Evolutionary conservation across 306 rosid genomes (phyloP), one percentile per base, ranked within the genome.

Genomic region (Sphenostylis stenocarpa): DNA sequence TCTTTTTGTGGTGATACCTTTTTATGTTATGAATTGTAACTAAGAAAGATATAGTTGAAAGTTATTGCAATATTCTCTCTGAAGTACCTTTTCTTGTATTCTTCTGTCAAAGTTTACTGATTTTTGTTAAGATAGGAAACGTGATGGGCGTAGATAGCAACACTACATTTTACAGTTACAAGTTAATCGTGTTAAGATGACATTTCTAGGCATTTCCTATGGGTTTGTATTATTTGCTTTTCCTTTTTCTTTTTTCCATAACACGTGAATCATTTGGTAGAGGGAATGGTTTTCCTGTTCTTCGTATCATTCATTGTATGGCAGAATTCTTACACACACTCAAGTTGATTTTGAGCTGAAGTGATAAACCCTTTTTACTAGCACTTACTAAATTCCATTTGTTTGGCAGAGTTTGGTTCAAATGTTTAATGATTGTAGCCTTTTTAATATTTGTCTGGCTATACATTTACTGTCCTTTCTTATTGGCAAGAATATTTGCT

Each of bases 371-470:
- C 23, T 61, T 33, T 9, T 33, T 14, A 70, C 36, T 19, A 16
- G 38, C 4, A 8, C 21, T 6, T 3, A 57, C 14, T 41, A 15
- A 71, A 44, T 49, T 56, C 70, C 5, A 9, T 0, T 56, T 70
- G 20, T 53, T 36, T 53, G 72, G 49, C 69, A 48, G 7, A 3
- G 36, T 58, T 64, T 16, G 48, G 70, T 57, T 65, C 26, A 7
- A 49, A 28, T 39, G 80, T 82, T 76, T 33, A 71, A 67, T 72
- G 67, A 52, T 23, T 21, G 23, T 48, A 61, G 23, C 36, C 19
- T 31, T 68, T 49, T 26, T 16, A 3, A 70, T 61, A 47, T 19
- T 29, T 76, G 0, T 63, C 47, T 14, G 78, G 11, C 23, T 23
- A 23, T 5, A 10, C 39, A 20, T 51, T 41, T 79, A 29, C 48